phyloP scores from a whole-genome alignment of 2,329 filamentous ascomycete genomes.

The Xylaria sp. region DNA sequence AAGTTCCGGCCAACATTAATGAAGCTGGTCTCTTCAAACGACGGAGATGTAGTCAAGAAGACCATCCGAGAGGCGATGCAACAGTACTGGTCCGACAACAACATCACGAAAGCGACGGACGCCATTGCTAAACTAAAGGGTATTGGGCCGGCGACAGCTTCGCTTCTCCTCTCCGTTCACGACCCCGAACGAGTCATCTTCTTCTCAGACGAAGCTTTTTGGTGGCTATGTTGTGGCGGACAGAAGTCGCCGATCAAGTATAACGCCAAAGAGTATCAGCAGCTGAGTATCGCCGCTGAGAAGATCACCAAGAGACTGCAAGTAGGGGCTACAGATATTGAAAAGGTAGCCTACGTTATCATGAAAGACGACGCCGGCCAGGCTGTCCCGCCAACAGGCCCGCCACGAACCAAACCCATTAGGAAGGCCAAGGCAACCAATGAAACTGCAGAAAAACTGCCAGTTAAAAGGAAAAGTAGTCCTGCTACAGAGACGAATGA shows the following conservation, averaged over 20 bases:
- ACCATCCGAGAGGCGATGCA: slow-evolving; percentile 65
- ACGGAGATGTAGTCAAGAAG: slow-evolving; percentile 56
- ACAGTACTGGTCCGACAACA: slow-evolving; percentile 54
- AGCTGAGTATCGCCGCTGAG: slow-evolving; percentile 60
- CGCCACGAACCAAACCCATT: slow-evolving; percentile 19
- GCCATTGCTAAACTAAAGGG: slow-evolving; percentile 72
- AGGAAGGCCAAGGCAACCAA: slow-evolving; percentile 32
- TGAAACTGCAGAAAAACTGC: slow-evolving; percentile 2
- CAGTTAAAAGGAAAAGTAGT: slow-evolving; percentile 30
- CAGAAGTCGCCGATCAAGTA: slow-evolving; percentile 72
- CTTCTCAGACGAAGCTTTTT: slow-evolving; percentile 83
- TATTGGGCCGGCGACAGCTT: slow-evolving; percentile 83
- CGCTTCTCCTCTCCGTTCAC: slow-evolving; percentile 75
- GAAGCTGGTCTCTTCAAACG: slow-evolving; percentile 72
- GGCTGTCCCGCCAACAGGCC: slow-evolving; percentile 6
- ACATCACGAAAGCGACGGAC: slow-evolving; percentile 59
- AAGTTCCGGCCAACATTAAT: slow-evolving; percentile 71
- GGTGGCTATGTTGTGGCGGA: slow-evolving; percentile 73
- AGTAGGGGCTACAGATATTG: slow-evolving; percentile 70
- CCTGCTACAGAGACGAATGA: slow-evolving; percentile 17
- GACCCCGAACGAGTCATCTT: slow-evolving; percentile 71
- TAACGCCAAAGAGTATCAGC: slow-evolving; percentile 72
- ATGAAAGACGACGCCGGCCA: slow-evolving; percentile 56
- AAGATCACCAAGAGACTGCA: slow-evolving; percentile 60
- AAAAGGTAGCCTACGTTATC: slow-evolving; percentile 77